Base-by-base conservation (phyloP, 2,329 filamentous ascomycete species). In the Colletotrichum lindemuthianum region DNA sequence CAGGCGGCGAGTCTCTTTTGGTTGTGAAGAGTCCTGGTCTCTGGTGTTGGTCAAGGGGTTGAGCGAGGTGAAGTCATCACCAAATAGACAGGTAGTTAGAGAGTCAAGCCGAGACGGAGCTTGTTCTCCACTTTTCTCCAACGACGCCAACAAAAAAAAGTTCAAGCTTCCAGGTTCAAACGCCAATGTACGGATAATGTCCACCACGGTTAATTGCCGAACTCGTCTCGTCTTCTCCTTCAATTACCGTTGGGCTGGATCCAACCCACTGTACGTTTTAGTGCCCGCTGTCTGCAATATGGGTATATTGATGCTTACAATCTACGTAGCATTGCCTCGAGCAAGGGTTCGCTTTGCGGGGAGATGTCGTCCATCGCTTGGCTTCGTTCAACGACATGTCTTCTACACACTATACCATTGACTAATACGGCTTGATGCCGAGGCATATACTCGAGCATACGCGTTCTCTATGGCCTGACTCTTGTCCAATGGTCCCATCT, bases 161-260 rank as follows among this genome's bases (percentile, higher is more conserved):
- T 40, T 47, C 51, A 56, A 56, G 59, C 61, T 65, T 47, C 51
- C 50, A 56, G 59, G 58, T 65, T 56, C 58, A 48, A 61, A 61
- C 61, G 34, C 45, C 36, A 24, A 50, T 65, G 40, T 65, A 45
- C 40, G 39, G 61, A 52, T 9, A 61, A 60, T 56, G 34, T 40
- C 39, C n/a, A 7, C 43, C 24, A 7, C 43, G 24, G 4, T 24
- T 24, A 4, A 24, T 24, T 24, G 24, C 24, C 24, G 24, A 24
- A 3, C 24, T 24, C 24, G 24, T 24, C 24, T 24, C 5, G 24
- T 24, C 24, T 24, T 4, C 6, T n/a, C 10, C 8, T 16, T 39
- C 50, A 65, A 61, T 56, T 45, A 65, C 51, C 24, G 32, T 41
- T 56, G 51, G 61, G 61, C 61, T 56, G 61, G 47, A 45, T 36